A percentile compares a stretch with the other conserved stretches of the same genome.
phyloP scores from a whole-genome alignment of 192 early-diverging fungal genomes.

The Globomyces pollinis-pini region DNA sequence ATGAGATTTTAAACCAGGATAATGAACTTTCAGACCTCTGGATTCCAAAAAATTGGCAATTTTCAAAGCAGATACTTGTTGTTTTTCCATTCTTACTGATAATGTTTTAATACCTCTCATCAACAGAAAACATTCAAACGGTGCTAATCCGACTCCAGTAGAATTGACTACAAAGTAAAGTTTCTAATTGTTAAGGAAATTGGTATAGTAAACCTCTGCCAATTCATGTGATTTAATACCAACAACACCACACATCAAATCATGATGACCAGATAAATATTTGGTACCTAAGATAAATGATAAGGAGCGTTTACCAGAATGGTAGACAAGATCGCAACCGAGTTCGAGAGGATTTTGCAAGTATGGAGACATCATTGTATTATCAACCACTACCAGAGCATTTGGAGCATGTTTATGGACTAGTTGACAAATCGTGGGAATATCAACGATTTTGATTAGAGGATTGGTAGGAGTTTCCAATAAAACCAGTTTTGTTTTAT shows the following conservation, averaged over 20 bases:
- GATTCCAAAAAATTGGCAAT: constrained; percentile 78
- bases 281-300: too few relatives aligned
- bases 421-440: constrained; percentile 62
- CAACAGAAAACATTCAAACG: constrained; percentile 90
- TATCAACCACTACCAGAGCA: constrained; percentile 86
- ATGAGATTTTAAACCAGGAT: constrained; percentile 75
- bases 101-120: constrained; percentile 93
- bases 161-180: constrained; percentile 93
- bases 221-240: constrained; percentile 64
- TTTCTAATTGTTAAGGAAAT: constrained; percentile 38
- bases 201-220: constrained; percentile 65
- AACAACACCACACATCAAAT: constrained; percentile 97
- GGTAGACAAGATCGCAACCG: constrained; percentile 90
- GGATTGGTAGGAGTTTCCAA: constrained; percentile 97
- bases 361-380: constrained; percentile 99
- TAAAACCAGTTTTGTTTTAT: constrained; percentile 77
- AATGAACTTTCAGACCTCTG: constrained; percentile 72
- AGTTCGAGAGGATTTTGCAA: constrained; percentile 80
- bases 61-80: constrained; percentile 71
- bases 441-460: constrained; percentile 88
- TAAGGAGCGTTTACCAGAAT: too few relatives aligned
- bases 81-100: constrained; percentile 91
- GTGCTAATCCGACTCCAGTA: constrained; percentile 79
- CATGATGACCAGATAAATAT: constrained; percentile 94
- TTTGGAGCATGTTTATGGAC: constrained; percentile 70